A percentile compares a stretch with the other conserved stretches of the same genome.
phyloP scores from a whole-genome alignment of 23 red algal species.

The Gracilariopsis chorda region DNA sequence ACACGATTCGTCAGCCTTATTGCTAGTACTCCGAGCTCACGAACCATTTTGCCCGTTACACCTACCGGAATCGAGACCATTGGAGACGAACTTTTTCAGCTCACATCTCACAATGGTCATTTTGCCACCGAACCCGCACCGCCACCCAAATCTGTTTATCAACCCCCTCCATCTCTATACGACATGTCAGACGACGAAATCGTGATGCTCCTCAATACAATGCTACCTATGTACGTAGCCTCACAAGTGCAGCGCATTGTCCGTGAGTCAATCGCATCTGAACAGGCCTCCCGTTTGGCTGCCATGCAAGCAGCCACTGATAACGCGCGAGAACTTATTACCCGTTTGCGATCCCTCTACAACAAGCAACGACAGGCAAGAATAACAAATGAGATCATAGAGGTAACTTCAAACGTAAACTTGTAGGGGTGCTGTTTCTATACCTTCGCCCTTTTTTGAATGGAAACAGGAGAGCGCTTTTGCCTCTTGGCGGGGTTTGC shows the following conservation, averaged over 20 bases:
- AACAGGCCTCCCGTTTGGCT: conserved; percentile 73
- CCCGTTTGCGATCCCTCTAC: conserved; percentile 62
- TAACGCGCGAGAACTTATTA: conserved; percentile 78
- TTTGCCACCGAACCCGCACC: not conserved
- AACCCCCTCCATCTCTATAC: conserved; percentile 15
- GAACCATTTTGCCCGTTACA: conserved; percentile 90
- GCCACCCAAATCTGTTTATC: not conserved
- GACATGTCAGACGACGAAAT: conserved; percentile 52
- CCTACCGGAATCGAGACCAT: conserved; percentile 85
- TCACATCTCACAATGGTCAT: conserved; percentile 60
- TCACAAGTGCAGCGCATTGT: conserved; percentile 59
- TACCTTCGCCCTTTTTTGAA: not conserved
- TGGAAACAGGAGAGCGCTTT: not conserved
- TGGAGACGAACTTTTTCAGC: conserved; percentile 94
- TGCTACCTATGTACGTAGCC: conserved; percentile 75
- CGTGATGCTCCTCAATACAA: conserved; percentile 54
- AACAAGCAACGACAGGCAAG: conserved; percentile 83
- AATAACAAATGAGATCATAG: conserved; percentile 91
- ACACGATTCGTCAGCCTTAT: conserved; percentile 91
- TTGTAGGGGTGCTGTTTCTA: not conserved
- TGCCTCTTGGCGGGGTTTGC: conserved; percentile 32
- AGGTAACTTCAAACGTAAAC: conserved; percentile 27
- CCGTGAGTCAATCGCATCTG: conserved; percentile 67
- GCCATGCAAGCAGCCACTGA: conserved; percentile 89
- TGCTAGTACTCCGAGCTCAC: conserved; percentile 69